Percentiles rank a stretch among this genome's conserved stretches.
These are phyloP conservation scores for Gossypium rotundifolium DNA, from an alignment of 345 rosid genomes.

Conservation along the genomic window DNA sequence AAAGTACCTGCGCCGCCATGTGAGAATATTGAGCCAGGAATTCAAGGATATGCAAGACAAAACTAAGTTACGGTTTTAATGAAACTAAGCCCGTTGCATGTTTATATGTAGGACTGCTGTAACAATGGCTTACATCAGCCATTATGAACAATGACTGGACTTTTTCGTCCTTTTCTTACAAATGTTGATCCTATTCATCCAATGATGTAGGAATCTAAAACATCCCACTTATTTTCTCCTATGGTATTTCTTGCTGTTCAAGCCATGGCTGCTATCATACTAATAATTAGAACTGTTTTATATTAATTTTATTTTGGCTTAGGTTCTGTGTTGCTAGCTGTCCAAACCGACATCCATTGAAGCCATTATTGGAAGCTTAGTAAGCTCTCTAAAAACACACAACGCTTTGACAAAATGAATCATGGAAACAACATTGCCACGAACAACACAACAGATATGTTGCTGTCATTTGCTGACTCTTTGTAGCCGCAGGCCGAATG, in stretches of 20 bases:
- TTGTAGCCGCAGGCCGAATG: neutral
- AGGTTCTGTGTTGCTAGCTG: neutral
- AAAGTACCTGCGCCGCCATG: constrained; percentile 13
- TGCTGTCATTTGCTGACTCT: neutral
- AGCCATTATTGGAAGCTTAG: neutral
- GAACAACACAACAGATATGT: neutral
- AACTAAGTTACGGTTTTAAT: neutral
- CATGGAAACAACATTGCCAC: neutral
- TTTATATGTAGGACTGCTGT: neutral
- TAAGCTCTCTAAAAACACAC: neutral
- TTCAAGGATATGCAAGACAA: neutral
- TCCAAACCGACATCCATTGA: neutral
- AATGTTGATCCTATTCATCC: neutral
- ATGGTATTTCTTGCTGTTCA: neutral
- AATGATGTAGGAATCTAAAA: neutral
- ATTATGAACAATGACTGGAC: neutral
- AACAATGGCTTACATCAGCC: constrained; percentile 6
- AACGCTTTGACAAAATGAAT: neutral
- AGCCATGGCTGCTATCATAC: neutral
- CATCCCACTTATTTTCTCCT: neutral
- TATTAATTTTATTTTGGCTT: neutral
- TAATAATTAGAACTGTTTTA: neutral
- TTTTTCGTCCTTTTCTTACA: neutral
- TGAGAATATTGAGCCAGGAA: neutral
- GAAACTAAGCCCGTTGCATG: neutral